Evolutionary conservation across 345 rosid species (phyloP).

Genomic region (Salix purpurea): DNA sequence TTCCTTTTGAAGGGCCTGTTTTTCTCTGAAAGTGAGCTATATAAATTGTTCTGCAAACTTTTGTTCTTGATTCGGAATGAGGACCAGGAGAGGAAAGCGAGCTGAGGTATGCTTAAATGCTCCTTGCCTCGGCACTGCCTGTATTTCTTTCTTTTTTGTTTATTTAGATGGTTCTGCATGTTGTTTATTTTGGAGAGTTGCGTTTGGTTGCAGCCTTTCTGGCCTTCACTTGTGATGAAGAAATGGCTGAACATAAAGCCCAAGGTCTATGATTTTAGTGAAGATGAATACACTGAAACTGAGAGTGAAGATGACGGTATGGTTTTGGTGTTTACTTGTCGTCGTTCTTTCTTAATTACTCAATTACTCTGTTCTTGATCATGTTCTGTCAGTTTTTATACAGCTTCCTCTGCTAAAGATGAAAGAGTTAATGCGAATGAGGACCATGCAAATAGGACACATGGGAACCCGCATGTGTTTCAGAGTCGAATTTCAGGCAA

Average conservation of each 20-base stretch:
- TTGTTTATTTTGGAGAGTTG: constrained; percentile 14
- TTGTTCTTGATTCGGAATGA: constrained; percentile 41
- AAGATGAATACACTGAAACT: constrained; percentile 84
- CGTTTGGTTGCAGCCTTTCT: constrained; percentile 53
- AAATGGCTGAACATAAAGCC: constrained; percentile 96
- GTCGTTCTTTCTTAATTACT: background rate
- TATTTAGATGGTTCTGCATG: constrained; percentile 1
- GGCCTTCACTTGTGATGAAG: constrained; percentile 96
- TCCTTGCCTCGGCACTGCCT: constrained; percentile 14
- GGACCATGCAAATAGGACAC: constrained; percentile 19
- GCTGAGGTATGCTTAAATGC: constrained; percentile 51
- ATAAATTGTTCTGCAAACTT: background rate
- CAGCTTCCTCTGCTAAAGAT: constrained; percentile 57
- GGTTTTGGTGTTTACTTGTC: background rate
- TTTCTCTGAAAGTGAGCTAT: constrained; percentile 2
- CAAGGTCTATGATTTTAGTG: constrained; percentile 75
- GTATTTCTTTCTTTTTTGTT: background rate
- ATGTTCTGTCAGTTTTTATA: constrained; percentile 11
- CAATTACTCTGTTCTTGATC: constrained; percentile 5
- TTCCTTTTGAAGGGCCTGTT: constrained; percentile 12
- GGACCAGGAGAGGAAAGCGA: constrained; percentile 51
- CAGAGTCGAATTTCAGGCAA: constrained; percentile 54
- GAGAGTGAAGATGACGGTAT: constrained; percentile 96
- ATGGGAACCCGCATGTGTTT: constrained; percentile 30
- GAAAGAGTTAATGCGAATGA: constrained; percentile 20